Conservation (phyloP, 352 stramenopile species). For the Globisporangium takayamanum region DNA sequence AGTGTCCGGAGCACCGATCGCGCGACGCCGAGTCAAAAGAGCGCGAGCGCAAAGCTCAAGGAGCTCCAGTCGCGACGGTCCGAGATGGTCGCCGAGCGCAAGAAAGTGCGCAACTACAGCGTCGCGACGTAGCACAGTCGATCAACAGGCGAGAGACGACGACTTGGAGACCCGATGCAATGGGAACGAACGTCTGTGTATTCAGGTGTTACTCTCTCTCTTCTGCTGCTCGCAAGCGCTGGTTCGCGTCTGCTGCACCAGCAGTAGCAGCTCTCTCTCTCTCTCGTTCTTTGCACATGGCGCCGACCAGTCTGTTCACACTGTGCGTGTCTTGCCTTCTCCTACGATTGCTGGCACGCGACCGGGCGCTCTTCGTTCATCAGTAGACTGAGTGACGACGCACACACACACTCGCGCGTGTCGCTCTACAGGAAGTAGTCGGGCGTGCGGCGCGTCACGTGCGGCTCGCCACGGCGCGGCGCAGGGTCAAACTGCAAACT, state of each 20-base stretch:
- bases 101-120: conserved; percentile 80
- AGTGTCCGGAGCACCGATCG: conserved; percentile 20
- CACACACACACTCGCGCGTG: not conserved
- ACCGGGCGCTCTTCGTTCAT: too few species aligned
- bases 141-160: not conserved
- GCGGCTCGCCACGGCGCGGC: conserved; percentile 88
- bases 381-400: too few species aligned
- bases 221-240: too few species aligned
- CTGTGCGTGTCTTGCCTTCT: not conserved
- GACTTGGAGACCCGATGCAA: not conserved
- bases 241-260: too few species aligned
- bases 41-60: conserved; percentile 59
- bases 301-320: not conserved
- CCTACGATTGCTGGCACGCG: not conserved
- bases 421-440: conserved; percentile 92
- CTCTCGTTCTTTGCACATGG: not conserved
- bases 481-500: conserved; percentile 95
- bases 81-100: conserved; percentile 70
- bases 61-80: conserved; percentile 62
- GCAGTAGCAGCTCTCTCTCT: not conserved
- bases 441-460: conserved; percentile 90
- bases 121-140: conserved; percentile 22
- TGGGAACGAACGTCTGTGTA: not conserved
- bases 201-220: not conserved
- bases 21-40: conserved; percentile 56